phyloP scores from a whole-genome alignment of 305 asterid genomes.

The Plantago coronopus region DNA sequence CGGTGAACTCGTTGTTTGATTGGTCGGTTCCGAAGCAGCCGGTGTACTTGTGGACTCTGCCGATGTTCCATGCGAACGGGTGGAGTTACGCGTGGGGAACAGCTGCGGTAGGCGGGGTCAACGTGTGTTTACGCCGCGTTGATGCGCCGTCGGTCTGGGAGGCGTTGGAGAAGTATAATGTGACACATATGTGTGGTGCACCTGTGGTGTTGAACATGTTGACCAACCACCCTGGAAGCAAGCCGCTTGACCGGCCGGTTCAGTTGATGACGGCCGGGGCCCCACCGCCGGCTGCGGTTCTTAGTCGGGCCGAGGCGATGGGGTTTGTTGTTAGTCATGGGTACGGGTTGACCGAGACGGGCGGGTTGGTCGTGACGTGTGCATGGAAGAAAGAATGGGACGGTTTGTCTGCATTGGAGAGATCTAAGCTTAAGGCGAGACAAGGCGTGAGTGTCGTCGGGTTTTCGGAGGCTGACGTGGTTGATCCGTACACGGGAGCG shows the following conservation, averaged over 20 bases:
- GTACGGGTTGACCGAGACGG: constrained; percentile 63
- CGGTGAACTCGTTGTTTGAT: constrained; percentile 33
- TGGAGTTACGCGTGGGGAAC: constrained; percentile 71
- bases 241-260: constrained; percentile 29
- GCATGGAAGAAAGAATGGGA: constrained; percentile 61
- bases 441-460: constrained; percentile 49
- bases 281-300: constrained; percentile 58
- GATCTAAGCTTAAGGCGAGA: constrained; percentile 45
- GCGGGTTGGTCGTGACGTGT: constrained; percentile 51
- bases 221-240: constrained; percentile 27
- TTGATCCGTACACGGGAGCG: constrained; percentile 36
- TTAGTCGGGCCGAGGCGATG: constrained; percentile 35
- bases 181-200: constrained; percentile 69
- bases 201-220: constrained; percentile 68
- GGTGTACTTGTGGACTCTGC: constrained; percentile 58
- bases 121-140: constrained; percentile 56
- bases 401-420: constrained; percentile 21
- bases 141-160: constrained; percentile 36
- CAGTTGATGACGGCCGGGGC: constrained; percentile 59
- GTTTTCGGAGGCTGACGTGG: constrained; percentile 42
- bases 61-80: constrained; percentile 70
- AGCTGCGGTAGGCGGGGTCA: constrained; percentile 69
- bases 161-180: constrained; percentile 30
- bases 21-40: constrained; percentile 53
- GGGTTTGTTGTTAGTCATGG: constrained; percentile 59